Evolutionary conservation across 805 yeast species (phyloP), one percentile per base, ranked within the genome.

Genomic region (Pichia nanzhaoensis): DNA sequence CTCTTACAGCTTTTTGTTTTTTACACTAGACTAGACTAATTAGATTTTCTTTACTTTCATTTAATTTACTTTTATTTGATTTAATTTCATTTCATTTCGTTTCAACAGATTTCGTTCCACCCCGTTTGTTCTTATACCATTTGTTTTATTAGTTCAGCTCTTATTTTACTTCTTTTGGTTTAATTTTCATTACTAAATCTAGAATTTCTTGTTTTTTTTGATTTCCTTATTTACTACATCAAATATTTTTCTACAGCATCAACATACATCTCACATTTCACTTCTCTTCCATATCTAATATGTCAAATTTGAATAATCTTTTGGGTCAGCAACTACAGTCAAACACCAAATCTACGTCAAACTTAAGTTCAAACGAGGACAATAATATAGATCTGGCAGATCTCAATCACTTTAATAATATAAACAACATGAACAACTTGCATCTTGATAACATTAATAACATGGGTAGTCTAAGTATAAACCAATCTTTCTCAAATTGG

Each of bases 221-320:
- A n/a, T 24, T 24, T 24, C 28, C 6, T 24, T 24, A 24, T 24
- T 24, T 24, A 6, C 6, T 24, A 7, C 6, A 7, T 24, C 10
- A 6, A 24, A 7, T 24, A 24, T 24, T 24, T 24, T 10, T 7
- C 28, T 24, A 24, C 10, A 7, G 6, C 28, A 24, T 24, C 28
- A 24, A 10, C 28, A 24, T 24, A 7, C 10, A 24, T 24, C 28
- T 7, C 9, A 7, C 10, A 7, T 24, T 24, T 24, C 28, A 24
- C 28, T 24, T 24, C 10, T 24, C 28, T 27, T 34, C 14, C 13
- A 16, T 16, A 24, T 16, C 21, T 17, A 13, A 17, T 24, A 45
- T 37, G 41, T 45, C 48, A 12, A 42, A 46, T n/a, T 19, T 34
- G 5, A 35, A 38, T 12, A 34, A 31, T 28, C 16, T 39, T 13